phyloP scores from a whole-genome alignment of 2,329 filamentous ascomycete genomes.

The Corynespora cassiicola region DNA sequence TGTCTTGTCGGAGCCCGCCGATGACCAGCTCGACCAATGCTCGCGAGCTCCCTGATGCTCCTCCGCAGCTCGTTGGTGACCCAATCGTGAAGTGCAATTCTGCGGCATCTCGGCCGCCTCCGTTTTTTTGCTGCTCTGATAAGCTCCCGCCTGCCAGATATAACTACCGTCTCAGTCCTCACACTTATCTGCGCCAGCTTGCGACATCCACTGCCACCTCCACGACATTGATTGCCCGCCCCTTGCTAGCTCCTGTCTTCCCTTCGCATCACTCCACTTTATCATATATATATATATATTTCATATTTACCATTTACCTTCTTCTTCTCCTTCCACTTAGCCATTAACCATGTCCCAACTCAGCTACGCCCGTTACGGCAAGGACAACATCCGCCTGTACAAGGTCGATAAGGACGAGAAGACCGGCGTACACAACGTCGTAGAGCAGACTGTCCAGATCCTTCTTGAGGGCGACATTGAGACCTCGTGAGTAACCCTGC shows the following conservation, averaged over 20 bases:
- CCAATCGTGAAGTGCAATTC: conserved; percentile 30
- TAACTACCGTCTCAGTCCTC: conserved; percentile 32
- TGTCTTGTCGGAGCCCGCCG: conserved; percentile 41
- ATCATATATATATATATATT: too few relatives aligned
- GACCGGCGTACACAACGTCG: conserved; percentile 81
- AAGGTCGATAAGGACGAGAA: conserved; percentile 85
- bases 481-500: conserved; percentile 69
- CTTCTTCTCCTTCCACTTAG: conserved; percentile 2
- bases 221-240: conserved; percentile 8
- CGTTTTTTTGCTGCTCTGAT: conserved; percentile 36
- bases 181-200: conserved; percentile 18
- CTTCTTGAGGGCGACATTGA: conserved; percentile 94
- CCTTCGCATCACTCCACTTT: neutral
- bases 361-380: conserved; percentile 75
- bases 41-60: conserved; percentile 19
- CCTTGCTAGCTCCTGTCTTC: conserved; percentile 1
- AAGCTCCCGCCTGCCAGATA: conserved; percentile 32
- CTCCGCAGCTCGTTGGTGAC: conserved; percentile 29
- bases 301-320: neutral
- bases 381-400: conserved; percentile 98
- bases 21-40: conserved; percentile 37
- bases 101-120: conserved; percentile 38
- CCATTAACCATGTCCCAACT: conserved; percentile 52
- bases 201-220: conserved; percentile 12
- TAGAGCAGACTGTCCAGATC: conserved; percentile 93